Base-by-base conservation (phyloP, 805 yeast genomes). In the Hanseniaspora nectarophila region DNA sequence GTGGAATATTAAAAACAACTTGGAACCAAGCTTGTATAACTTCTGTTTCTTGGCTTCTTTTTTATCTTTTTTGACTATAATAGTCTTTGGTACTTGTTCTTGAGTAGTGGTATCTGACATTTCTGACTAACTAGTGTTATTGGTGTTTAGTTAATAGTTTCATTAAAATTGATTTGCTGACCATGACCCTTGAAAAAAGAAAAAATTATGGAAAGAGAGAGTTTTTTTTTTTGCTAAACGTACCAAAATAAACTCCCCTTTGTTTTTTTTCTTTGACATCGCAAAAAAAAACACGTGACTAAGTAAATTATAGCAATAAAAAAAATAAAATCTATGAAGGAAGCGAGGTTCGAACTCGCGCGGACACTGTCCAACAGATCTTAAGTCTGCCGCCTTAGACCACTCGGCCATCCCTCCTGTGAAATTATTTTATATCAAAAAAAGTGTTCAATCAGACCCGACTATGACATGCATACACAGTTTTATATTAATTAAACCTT, bases 261-360 rank as follows among this genome's bases (percentile, higher is more conserved):
- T 28, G 8, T 28, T 9, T 26, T 26, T 5, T 5, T 26, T 26
- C 8, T 26, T 26, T 26, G 28, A 8, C 8, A 26, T 5, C 28
- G 21, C 40, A 38, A 38, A 38, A 38, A 38, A 16, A 8, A 8
- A 12, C 44, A 40, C 44, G 42, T 38, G 42, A 38, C 23, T 16
- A 16, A 38, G 20, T 16, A 16, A 18, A 5, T 21, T 13, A 5
- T 29, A 28, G 13, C 5, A 51, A 49, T 34, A 53, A 37, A 42
- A 26, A 43, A 37, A 38, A 37, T 43, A 56, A 58, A 57, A 57
- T 57, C 52, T 46, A 45, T 61, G 64, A 61, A 61, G 62, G 64
- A 59, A 64, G 67, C 69, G 69, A 64, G 64, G 59, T 61, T 61
- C 64, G 64, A 61, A 61, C 64, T 59, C 64, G 64, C 64, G 64